A percentile compares a stretch with the other conserved stretches of the same genome.
These are phyloP conservation scores for Alternaria solani DNA, from an alignment of 2,329 filamentous ascomycete species.

Conservation along the genomic window DNA sequence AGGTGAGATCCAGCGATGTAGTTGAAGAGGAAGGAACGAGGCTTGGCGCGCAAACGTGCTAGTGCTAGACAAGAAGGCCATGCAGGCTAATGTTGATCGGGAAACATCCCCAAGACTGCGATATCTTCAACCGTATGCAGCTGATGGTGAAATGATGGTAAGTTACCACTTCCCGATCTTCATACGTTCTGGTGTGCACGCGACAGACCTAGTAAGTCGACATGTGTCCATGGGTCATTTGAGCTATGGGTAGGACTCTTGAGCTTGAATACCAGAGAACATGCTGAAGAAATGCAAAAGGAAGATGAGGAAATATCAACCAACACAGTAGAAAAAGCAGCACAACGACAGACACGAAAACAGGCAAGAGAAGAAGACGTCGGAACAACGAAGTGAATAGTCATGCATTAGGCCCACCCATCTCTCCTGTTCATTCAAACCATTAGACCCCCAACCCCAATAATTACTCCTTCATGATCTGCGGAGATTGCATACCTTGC, in stretches of 20 bases:
- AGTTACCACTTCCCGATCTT: background rate
- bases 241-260: background rate
- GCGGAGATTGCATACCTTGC: constrained; percentile 2
- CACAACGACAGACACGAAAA: background rate
- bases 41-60: background rate
- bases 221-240: background rate
- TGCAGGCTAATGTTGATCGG: background rate
- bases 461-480: constrained; percentile 3
- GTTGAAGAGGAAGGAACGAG: background rate
- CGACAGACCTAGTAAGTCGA: background rate
- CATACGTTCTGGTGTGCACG: background rate
- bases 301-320: background rate
- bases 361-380: background rate
- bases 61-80: background rate
- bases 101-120: background rate
- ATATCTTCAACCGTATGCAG: background rate
- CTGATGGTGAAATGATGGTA: background rate
- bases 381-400: background rate
- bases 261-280: background rate
- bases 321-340: background rate
- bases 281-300: background rate
- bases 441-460: constrained; percentile 3
- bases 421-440: constrained; percentile 1
- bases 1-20: background rate
- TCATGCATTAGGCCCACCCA: constrained; percentile 1